Evolutionary conservation across 257 asterid species (phyloP), one percentile per base, ranked within the genome.

Genomic region (Petunia secreta): DNA sequence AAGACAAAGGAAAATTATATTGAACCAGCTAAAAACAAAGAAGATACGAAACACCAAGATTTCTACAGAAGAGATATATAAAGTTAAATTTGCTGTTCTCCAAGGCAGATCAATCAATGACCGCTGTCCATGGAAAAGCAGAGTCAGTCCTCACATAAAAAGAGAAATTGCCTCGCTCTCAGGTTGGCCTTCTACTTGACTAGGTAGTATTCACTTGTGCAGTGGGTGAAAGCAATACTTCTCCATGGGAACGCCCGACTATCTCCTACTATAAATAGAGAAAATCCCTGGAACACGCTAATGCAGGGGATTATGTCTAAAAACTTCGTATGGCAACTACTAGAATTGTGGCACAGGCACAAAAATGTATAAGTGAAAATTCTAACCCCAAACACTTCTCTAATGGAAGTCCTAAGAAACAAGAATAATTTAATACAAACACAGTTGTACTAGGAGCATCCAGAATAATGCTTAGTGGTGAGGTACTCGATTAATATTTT

Each of bases 111-210:
- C 59, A 69, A 69, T 46, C 59, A 46, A 46, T 16, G 25, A 25
- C 77, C 46, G 77, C 77, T 69, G 39, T 69, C 77, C 77, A 44
- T 69, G 59, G 77, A 46, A 69, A 46, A 16, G 16, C 16, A 62
- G 5, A 69, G 59, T 10, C 58, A 3, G 10, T 44, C 40, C 16
- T 69, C 76, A 46, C 46, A 69, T 34, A 9, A 46, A 69, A 69
- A 46, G 7, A 46, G 34, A 69, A 25, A 25, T 25, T 25, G 25
- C 25, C 25, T 25, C 25, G 25, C 25, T 25, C 25, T 25, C 25
- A 25, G 25, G 25, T 25, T 25, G 25, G 25, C 25, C 25, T 25
- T 25, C 25, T 25, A 25, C 25, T 25, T 25, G 25, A 25, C 25
- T 25, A 25, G 25, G 25, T 25, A 25, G 25, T 25, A 25, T 25